Percentiles rank a stretch among this genome's conserved stretches.
Evolutionary conservation across 768 basidiomycete species (phyloP).

Genomic region (Lactifluus subvellereus): DNA sequence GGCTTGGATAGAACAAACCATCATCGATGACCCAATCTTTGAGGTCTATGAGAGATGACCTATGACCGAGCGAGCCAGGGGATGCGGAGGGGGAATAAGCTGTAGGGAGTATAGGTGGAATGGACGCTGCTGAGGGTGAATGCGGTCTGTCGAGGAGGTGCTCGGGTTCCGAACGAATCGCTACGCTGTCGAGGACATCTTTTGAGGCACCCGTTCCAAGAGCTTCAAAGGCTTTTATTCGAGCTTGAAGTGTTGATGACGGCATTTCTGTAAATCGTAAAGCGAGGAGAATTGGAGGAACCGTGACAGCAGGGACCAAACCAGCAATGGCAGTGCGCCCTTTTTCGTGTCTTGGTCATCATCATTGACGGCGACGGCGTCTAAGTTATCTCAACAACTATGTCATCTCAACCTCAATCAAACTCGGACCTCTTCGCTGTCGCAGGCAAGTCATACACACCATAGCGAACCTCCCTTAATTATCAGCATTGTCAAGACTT

Average conservation of each 20-base stretch:
- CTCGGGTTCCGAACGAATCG: constrained; percentile 13
- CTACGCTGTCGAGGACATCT: constrained; percentile 15
- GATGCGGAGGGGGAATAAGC: constrained; percentile 18
- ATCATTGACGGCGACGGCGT: background rate
- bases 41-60: constrained; percentile 58
- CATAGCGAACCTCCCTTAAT: constrained; percentile 1
- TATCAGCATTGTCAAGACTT: constrained; percentile 52
- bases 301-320: too few species aligned
- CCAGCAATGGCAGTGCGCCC: too few species aligned
- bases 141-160: constrained; percentile 22
- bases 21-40: constrained; percentile 67
- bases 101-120: constrained; percentile 18
- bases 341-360: background rate
- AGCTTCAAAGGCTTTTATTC: constrained; percentile 25
- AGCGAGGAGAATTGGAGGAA: background rate
- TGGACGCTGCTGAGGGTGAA: constrained; percentile 14
- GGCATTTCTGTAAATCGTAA: constrained; percentile 2
- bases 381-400: background rate
- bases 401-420: constrained; percentile 34
- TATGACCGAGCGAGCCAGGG: constrained; percentile 24
- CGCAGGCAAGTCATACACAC: constrained; percentile 45
- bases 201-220: constrained; percentile 16
- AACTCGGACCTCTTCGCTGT: constrained; percentile 61
- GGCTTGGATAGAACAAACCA: constrained; percentile 30
- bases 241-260: constrained; percentile 21